A percentile compares a stretch with the other conserved stretches of the same genome.
Conservation (phyloP, 352 stramenopile genomes). For the Phytopythium montanum region DNA sequence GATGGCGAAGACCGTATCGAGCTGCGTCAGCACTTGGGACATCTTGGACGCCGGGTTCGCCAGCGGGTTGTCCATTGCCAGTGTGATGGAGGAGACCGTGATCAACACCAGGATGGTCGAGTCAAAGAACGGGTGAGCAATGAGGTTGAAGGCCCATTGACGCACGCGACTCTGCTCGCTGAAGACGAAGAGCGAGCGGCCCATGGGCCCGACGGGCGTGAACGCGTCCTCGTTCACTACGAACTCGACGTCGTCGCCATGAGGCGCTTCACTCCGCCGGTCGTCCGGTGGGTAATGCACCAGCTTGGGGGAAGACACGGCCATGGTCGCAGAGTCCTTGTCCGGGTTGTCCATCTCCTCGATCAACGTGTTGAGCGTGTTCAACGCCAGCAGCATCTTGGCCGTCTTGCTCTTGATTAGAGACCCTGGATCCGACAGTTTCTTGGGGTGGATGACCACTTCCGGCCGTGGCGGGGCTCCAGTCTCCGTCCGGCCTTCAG, state of each 20-base stretch:
- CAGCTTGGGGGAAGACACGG: background rate
- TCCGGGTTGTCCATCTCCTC: constrained; percentile 1
- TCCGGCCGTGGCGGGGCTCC: background rate
- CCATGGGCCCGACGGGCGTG: background rate
- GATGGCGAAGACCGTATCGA: constrained; percentile 75
- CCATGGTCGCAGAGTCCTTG: background rate
- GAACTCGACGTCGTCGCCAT: constrained; percentile 5
- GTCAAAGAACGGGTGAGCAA: constrained; percentile 78
- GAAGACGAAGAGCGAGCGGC: constrained; percentile 52
- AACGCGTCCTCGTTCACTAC: constrained; percentile 5
- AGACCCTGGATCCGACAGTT: background rate
- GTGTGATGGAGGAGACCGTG: constrained; percentile 68
- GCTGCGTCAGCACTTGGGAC: constrained; percentile 35
- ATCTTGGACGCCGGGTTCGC: constrained; percentile 41
- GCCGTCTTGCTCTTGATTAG: constrained; percentile 6
- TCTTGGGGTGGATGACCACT: background rate
- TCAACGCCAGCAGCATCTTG: constrained; percentile 6
- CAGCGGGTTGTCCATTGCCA: constrained; percentile 88
- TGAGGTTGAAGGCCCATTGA: constrained; percentile 34
- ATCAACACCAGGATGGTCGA: constrained; percentile 81
- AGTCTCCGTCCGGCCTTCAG: background rate
- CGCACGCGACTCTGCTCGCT: constrained; percentile 33
- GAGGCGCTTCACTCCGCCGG: background rate
- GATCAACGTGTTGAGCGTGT: constrained; percentile 1
- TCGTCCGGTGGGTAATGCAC: background rate